Evolutionary conservation across 208 protist species (phyloP).

Genomic region (Leishmania lainsoni): DNA sequence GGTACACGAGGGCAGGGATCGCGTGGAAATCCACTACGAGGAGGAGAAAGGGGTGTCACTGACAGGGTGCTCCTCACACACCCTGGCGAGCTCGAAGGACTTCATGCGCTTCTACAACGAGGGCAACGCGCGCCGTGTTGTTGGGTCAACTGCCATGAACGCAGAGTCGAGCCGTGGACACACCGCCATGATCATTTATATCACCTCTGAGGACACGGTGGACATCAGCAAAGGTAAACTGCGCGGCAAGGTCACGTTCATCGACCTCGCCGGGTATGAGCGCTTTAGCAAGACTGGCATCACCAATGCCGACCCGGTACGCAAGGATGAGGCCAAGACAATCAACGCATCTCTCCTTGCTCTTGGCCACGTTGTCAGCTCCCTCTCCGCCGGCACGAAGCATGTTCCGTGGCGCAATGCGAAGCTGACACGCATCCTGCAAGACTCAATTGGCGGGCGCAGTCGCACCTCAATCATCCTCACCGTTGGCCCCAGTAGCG

Average conservation of each 20-base stretch:
- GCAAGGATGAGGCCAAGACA: slow-evolving; percentile 91
- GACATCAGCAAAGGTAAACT: slow-evolving; percentile 52
- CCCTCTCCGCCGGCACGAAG: slow-evolving; percentile 63
- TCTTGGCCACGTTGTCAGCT: slow-evolving; percentile 84
- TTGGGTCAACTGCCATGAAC: slow-evolving; percentile 92
- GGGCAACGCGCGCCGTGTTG: slow-evolving; percentile 81
- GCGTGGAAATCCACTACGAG: slow-evolving; percentile 82
- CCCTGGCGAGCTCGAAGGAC: slow-evolving; percentile 50
- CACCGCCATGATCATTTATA: slow-evolving; percentile 79
- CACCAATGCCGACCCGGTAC: slow-evolving; percentile 68
- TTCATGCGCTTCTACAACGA: slow-evolving; percentile 88
- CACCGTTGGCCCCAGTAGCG: slow-evolving; percentile 84
- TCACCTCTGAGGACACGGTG: slow-evolving; percentile 60
- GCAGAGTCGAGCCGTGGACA: slow-evolving; percentile 89
- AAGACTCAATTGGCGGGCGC: slow-evolving; percentile 92
- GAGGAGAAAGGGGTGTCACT: slow-evolving; percentile 72
- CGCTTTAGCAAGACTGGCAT: slow-evolving; percentile 91
- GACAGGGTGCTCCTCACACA: slow-evolving; percentile 69
- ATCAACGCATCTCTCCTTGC: slow-evolving; percentile 91
- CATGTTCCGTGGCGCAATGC: slow-evolving; percentile 92
- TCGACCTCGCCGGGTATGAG: slow-evolving; percentile 91
- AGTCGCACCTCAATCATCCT: slow-evolving; percentile 89
- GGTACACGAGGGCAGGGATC: slow-evolving; percentile 59
- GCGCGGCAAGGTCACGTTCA: slow-evolving; percentile 88
- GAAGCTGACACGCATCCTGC: slow-evolving; percentile 93